Conservation (phyloP, 331 rosid species). For the Phaseolus coccineus region DNA sequence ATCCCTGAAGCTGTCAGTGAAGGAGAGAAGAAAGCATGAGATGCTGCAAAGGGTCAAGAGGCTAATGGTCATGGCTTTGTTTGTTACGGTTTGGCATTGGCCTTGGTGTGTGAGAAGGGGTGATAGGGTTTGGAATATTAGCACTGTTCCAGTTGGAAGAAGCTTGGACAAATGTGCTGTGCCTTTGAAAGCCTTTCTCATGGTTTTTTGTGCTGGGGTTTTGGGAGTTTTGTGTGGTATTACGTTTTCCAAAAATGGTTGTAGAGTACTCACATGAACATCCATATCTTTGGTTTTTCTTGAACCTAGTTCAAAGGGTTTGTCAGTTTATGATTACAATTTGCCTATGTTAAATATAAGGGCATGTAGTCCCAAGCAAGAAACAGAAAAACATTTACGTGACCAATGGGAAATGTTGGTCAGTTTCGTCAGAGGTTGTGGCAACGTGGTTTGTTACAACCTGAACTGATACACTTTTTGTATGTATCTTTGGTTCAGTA, state of each 20-base stretch:
- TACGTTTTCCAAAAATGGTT: constrained; percentile 52
- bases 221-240: constrained; percentile 45
- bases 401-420: background rate
- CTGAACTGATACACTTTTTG: background rate
- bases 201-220: constrained; percentile 62
- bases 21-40: constrained; percentile 64
- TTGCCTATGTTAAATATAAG: background rate
- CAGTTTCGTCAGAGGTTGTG: background rate
- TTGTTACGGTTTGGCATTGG: constrained; percentile 52
- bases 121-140: constrained; percentile 65
- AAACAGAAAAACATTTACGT: background rate
- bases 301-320: constrained; percentile 1
- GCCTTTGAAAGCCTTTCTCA: constrained; percentile 76
- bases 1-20: constrained; percentile 79
- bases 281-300: constrained; percentile 36
- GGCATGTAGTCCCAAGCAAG: too few species aligned
- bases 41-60: constrained; percentile 55
- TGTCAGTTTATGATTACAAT: background rate
- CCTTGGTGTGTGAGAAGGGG: constrained; percentile 74
- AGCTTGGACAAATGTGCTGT: constrained; percentile 75
- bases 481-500: background rate
- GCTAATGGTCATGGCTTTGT: constrained; percentile 41
- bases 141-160: constrained; percentile 80
- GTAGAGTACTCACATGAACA: constrained; percentile 21
- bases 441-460: background rate